Conservation (phyloP, 2,329 filamentous ascomycete species). For the Penicillium sp. region DNA sequence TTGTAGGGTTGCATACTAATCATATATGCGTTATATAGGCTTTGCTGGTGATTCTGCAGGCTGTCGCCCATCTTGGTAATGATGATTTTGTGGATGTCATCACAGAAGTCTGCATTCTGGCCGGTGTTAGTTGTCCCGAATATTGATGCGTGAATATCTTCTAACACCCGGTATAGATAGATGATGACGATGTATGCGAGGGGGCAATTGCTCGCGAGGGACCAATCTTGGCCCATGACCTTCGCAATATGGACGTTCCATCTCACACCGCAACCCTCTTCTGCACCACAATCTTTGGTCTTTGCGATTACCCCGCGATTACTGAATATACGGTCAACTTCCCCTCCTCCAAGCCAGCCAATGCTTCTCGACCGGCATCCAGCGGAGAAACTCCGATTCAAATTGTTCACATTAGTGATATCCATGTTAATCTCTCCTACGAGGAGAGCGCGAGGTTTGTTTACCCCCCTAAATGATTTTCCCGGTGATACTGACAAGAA, state of each 20-base stretch:
- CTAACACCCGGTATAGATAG: conserved; percentile 31
- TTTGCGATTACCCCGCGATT: conserved; percentile 51
- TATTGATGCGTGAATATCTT: neutral
- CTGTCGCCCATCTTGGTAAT: conserved; percentile 45
- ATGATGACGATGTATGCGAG: conserved; percentile 56
- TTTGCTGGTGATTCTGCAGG: conserved; percentile 45
- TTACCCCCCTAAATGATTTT: neutral
- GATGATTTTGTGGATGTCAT: conserved; percentile 42
- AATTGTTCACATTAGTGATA: conserved; percentile 59
- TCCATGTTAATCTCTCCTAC: conserved; percentile 58
- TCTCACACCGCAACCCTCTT: conserved; percentile 54
- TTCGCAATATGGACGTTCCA: conserved; percentile 51
- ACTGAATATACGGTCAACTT: conserved; percentile 46
- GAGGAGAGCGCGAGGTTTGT: conserved; percentile 49
- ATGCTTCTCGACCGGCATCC: conserved; percentile 39
- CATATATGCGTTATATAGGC: conserved; percentile 18
- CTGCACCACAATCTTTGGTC: conserved; percentile 53
- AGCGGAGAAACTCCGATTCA: conserved; percentile 51
- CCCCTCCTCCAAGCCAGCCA: conserved; percentile 40
- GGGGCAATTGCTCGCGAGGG: conserved; percentile 54
- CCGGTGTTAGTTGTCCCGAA: conserved; percentile 28
- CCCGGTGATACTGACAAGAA: neutral
- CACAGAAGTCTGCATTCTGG: conserved; percentile 36
- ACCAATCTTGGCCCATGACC: conserved; percentile 51
- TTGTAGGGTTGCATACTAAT: neutral